Conservation (phyloP, 305 asterid species). For the Andrographis paniculata region DNA sequence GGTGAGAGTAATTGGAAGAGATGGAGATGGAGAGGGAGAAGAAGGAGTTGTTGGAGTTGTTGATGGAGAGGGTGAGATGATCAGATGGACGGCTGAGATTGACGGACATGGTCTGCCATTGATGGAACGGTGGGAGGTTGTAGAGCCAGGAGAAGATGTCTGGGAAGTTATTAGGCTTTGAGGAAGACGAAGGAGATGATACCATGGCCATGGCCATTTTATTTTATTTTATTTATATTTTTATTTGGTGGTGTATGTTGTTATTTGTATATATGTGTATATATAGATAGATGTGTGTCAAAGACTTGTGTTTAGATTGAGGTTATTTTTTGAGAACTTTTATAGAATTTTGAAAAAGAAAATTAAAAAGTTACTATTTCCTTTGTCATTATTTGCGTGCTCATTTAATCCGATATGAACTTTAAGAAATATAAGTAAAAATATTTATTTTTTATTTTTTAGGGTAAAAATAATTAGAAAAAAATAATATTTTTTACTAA, state of each 20-base stretch:
- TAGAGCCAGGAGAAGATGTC: conserved; percentile 49
- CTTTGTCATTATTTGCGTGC: too few species aligned
- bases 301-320: too few species aligned
- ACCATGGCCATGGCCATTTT: conserved; percentile 15
- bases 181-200: not conserved
- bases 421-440: too few species aligned
- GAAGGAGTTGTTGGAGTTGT: conserved; percentile 24
- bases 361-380: too few species aligned
- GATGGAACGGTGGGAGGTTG: conserved; percentile 39
- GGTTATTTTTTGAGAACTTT: too few species aligned
- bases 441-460: too few species aligned
- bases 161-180: conserved; percentile 23
- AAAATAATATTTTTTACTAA: too few species aligned
- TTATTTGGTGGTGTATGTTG: not conserved
- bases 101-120: conserved; percentile 36
- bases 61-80: conserved; percentile 46
- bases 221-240: not conserved
- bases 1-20: conserved; percentile 43
- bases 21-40: conserved; percentile 44
- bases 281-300: too few species aligned
- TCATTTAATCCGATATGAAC: too few species aligned
- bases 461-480: too few species aligned
- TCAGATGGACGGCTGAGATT: conserved; percentile 34
- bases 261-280: not conserved
- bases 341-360: too few species aligned